Percentiles rank a stretch among this genome's conserved stretches.
Conservation (phyloP, 805 yeast genomes). For the Candida succiphila region DNA sequence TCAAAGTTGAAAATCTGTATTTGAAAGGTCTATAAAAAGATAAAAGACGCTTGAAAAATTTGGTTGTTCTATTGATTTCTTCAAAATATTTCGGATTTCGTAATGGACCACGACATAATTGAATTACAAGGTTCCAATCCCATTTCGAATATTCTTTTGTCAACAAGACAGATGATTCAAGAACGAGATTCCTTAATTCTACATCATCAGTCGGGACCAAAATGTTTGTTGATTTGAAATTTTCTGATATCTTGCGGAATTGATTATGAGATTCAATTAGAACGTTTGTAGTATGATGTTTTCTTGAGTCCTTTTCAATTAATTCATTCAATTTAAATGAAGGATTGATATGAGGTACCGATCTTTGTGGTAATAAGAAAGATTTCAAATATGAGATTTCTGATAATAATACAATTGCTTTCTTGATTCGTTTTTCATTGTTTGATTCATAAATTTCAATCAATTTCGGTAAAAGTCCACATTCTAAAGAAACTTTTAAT, state of each 20-base stretch:
- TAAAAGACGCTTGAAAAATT: slow-evolving; percentile 72
- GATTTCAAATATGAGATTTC: slow-evolving; percentile 49
- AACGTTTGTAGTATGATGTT: slow-evolving; percentile 9
- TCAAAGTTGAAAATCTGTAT: slow-evolving; percentile 55
- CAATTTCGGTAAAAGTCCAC: slow-evolving; percentile 43
- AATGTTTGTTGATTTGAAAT: slow-evolving; percentile 1
- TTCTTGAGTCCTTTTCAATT: slow-evolving; percentile 18
- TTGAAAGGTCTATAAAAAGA: slow-evolving; percentile 91
- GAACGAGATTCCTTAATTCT: slow-evolving; percentile 55
- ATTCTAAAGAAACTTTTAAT: slow-evolving; percentile 40
- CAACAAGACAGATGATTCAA: slow-evolving; percentile 60
- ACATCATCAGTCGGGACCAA: slow-evolving; percentile 40
- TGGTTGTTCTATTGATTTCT: slow-evolving; percentile 69
- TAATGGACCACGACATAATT: slow-evolving; percentile 79
- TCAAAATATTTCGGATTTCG: slow-evolving; percentile 62
- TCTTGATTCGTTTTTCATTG: slow-evolving; percentile 35
- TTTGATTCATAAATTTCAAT: slow-evolving; percentile 25
- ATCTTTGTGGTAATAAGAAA: slow-evolving; percentile 41
- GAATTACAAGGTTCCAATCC: slow-evolving; percentile 75
- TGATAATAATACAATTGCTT: slow-evolving; percentile 55
- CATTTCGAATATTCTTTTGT: slow-evolving; percentile 76
- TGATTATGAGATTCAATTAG: slow-evolving; percentile 7
- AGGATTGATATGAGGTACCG: slow-evolving; percentile 17
- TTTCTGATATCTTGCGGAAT: slow-evolving; percentile 16
- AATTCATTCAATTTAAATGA: slow-evolving; percentile 16